These are phyloP conservation scores for Ophidiomyces ophidiicola DNA, from an alignment of 2,329 filamentous ascomycete genomes.

Conservation along the genomic window DNA sequence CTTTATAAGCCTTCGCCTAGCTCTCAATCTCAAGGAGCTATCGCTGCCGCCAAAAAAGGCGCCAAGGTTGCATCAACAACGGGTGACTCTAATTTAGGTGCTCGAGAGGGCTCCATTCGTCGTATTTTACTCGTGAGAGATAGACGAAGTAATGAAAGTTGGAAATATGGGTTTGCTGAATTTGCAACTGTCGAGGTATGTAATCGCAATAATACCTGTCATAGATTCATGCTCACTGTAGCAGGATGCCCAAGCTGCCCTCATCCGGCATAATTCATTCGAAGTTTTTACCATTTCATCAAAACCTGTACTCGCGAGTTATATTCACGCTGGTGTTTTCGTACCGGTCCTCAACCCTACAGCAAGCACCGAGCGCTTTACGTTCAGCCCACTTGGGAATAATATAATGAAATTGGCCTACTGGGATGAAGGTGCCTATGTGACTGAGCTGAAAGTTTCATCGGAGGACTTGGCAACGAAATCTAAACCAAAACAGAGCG, in stretches of 20 bases:
- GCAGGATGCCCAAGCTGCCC: conserved; percentile 58
- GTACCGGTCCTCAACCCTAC: conserved; percentile 55
- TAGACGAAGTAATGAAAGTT: conserved; percentile 56
- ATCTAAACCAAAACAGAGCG: conserved; percentile 16
- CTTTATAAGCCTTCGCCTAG: conserved; percentile 48
- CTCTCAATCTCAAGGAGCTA: conserved; percentile 27
- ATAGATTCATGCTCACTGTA: not conserved
- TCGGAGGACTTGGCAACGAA: conserved; percentile 35
- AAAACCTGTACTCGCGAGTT: conserved; percentile 56
- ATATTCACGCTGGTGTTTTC: conserved; percentile 76
- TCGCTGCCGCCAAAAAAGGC: conserved; percentile 33
- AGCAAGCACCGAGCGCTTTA: conserved; percentile 48
- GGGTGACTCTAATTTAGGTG: conserved; percentile 52
- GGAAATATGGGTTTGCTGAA: conserved; percentile 74
- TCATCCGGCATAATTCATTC: conserved; percentile 58
- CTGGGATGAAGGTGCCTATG: conserved; percentile 63
- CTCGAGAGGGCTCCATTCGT: conserved; percentile 59
- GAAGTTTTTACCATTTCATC: conserved; percentile 68
- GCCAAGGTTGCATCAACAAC: conserved; percentile 45
- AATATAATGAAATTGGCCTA: conserved; percentile 57
- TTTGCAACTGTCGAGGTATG: conserved; percentile 56
- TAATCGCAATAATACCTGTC: not conserved
- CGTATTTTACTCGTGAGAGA: conserved; percentile 68
- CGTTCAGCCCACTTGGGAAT: conserved; percentile 60
- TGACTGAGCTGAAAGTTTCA: conserved; percentile 52